Base-by-base conservation (phyloP, 1,139 yeast species). In the Blastobotrys elegans region DNA sequence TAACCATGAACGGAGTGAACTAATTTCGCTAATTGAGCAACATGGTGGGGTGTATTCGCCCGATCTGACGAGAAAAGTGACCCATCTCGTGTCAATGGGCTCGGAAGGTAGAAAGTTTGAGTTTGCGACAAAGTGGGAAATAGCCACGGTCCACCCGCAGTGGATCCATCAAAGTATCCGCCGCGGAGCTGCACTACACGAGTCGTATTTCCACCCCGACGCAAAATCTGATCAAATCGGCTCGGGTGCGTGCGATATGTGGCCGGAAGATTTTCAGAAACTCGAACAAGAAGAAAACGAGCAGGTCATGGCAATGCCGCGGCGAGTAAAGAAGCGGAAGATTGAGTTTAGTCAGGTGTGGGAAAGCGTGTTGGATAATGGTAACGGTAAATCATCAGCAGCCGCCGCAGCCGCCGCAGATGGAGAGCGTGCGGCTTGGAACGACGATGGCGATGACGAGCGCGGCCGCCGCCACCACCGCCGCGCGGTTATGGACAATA, bases 101-200 rank as follows among this genome's bases (percentile, higher is more conserved):
- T 71, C 82, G 1, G 73, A 80, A 3, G 95, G 96, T 0, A 76
- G 75, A 50, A 70, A 94, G 52, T 84, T 73, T 58, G 69, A 68
- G 26, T 81, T 77, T 61, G 89, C 92, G 0, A 50, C 71, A 6
- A 80, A 79, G 58, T 83, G 92, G 90, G 71, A 71, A 4, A 76
- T 81, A 2, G 84, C 86, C 0, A 75, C 81, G 1, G 77, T 87
- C 2, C 89, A 84, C 60, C 92, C 94, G 0, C 66, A 77, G 45
- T 89, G 95, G 94, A 64, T 89, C 2, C 58, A 74, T 18, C 87
- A 86, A 61, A 78, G 86, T 41, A 61, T 79, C 3, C 68, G 71
- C 40, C 69, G 95, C 52, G 78, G 76, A 3, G 88, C 87, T 0
- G 70, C 79, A 2, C 62, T 87, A 44, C 76, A 75, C 26, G 71